phyloP scores from a whole-genome alignment of 1,139 yeast genomes.

The Candida sanyaensis region DNA sequence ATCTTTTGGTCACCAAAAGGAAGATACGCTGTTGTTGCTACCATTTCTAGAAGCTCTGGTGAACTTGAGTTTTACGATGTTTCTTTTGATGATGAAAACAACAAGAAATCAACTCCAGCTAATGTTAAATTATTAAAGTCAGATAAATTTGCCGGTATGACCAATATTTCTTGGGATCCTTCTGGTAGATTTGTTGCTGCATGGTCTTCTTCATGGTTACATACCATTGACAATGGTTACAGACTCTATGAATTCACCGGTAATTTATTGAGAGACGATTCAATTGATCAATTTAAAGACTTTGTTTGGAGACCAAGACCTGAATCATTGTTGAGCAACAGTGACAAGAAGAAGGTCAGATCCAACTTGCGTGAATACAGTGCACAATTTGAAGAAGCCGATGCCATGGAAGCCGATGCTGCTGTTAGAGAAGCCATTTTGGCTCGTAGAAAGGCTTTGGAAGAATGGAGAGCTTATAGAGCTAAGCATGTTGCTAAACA shows the following conservation, averaged over 20 bases:
- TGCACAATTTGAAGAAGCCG: conserved; percentile 91
- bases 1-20: conserved; percentile 93
- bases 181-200: conserved; percentile 89
- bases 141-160: conserved; percentile 74
- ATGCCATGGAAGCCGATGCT: conserved; percentile 95
- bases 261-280: conserved; percentile 69
- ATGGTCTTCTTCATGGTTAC: conserved; percentile 87
- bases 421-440: conserved; percentile 89
- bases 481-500: conserved; percentile 51
- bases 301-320: conserved; percentile 99
- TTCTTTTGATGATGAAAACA: conserved; percentile 71
- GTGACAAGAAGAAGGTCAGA: conserved; percentile 85
- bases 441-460: conserved; percentile 77
- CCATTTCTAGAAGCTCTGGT: conserved; percentile 63
- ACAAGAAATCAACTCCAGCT: conserved; percentile 48
- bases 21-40: conserved; percentile 79
- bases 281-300: conserved; percentile 80
- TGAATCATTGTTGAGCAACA: conserved; percentile 67
- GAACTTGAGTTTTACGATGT: conserved; percentile 86
- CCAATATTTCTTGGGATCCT: conserved; percentile 92
- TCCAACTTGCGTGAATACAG: conserved; percentile 88
- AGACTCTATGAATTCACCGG: conserved; percentile 87
- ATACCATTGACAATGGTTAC: conserved; percentile 87
- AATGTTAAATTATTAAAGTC: conserved; percentile 64
- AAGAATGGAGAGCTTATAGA: conserved; percentile 89